Evolutionary conservation across 1,284 basidiomycete genomes (phyloP).

Genomic region (Trichosporon sp.): DNA sequence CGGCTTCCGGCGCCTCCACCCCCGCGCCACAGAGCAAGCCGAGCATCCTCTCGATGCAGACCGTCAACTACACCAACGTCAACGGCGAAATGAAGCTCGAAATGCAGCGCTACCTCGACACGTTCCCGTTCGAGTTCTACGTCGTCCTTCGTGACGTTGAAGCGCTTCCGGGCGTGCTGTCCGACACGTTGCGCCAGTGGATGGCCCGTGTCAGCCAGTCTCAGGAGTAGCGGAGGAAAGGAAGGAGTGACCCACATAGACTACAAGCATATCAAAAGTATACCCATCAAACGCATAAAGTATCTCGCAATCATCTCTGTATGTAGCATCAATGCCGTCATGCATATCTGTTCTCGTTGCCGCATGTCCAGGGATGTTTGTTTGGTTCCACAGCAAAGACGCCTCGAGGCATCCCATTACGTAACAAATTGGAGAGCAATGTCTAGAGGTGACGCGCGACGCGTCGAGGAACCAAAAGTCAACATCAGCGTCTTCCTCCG

Average conservation of each 20-base stretch:
- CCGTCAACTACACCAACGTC: slow-evolving; percentile 79
- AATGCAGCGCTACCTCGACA: slow-evolving; percentile 85
- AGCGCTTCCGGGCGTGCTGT: slow-evolving; percentile 83
- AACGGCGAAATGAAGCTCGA: slow-evolving; percentile 82
- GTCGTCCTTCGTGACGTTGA: slow-evolving; percentile 88
- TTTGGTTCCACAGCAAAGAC: slow-evolving; percentile 10
- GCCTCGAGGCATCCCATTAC: neutral
- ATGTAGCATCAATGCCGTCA: slow-evolving; percentile 2
- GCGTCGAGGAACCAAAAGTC: slow-evolving; percentile 1
- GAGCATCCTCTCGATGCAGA: slow-evolving; percentile 83
- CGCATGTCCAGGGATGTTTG: neutral
- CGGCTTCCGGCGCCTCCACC: slow-evolving; percentile 14
- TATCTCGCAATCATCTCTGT: slow-evolving; percentile 4
- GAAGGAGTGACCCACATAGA: neutral
- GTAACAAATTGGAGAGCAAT: neutral
- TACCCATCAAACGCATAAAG: neutral
- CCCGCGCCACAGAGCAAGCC: slow-evolving; percentile 21
- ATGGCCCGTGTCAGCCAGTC: slow-evolving; percentile 48
- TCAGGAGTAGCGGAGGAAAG: slow-evolving; percentile 33
- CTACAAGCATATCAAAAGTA: slow-evolving; percentile 3
- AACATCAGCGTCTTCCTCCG: neutral
- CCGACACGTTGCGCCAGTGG: slow-evolving; percentile 86
- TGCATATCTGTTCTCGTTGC: neutral
- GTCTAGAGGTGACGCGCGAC: slow-evolving; percentile 7
- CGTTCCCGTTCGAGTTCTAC: slow-evolving; percentile 98